Conservation (phyloP, 1,284 basidiomycete genomes). For the Puccinia hordei region DNA sequence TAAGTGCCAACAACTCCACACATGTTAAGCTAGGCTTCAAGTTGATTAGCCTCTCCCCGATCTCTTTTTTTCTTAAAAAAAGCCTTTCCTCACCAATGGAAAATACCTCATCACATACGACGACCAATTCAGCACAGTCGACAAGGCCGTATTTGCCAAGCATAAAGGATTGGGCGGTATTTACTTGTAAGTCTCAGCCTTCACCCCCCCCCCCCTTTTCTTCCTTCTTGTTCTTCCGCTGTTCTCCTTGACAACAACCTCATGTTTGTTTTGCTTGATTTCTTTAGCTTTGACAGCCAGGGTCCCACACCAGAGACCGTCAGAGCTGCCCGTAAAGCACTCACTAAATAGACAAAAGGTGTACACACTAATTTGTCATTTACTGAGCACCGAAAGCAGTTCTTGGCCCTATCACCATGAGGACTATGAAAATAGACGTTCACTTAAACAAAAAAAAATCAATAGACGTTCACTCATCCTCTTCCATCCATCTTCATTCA, state of each 20-base stretch:
- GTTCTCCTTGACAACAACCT: neutral
- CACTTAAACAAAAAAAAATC: too few species aligned
- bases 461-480: too few species aligned
- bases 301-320: slow-evolving; percentile 9
- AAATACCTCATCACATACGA: slow-evolving; percentile 42
- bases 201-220: too few species aligned
- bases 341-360: neutral
- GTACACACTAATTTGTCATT: too few species aligned
- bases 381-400: too few species aligned
- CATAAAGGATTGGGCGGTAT: slow-evolving; percentile 4
- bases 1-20: neutral
- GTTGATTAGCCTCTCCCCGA: neutral
- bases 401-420: too few species aligned
- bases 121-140: slow-evolving; percentile 15
- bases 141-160: slow-evolving; percentile 32
- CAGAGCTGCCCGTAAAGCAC: neutral
- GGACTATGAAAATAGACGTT: too few species aligned
- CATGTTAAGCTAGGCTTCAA: neutral
- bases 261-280: too few species aligned
- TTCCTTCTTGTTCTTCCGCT: neutral
- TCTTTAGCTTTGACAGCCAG: slow-evolving; percentile 24
- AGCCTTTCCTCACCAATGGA: slow-evolving; percentile 49
- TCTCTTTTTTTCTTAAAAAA: neutral
- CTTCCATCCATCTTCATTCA: too few species aligned
- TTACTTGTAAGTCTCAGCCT: slow-evolving; percentile 26